Evolutionary conservation across 805 yeast species (phyloP).

Genomic region (Barnettozyma populi): DNA sequence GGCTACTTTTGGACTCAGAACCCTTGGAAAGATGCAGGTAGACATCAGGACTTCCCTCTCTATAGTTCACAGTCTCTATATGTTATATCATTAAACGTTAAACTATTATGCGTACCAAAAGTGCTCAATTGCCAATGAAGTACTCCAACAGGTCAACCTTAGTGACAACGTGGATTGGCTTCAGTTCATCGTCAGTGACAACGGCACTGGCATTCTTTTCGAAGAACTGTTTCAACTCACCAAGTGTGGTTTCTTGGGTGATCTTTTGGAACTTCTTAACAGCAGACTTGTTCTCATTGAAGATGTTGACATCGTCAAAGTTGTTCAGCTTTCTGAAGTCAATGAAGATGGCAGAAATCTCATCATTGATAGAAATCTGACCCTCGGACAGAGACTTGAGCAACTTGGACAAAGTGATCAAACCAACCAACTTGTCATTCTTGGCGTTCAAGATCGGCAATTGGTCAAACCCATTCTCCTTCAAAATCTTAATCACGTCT

Average conservation of each 20-base stretch:
- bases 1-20: not conserved
- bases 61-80: not conserved
- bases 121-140: constrained; percentile 17
- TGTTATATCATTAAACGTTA: not conserved
- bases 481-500: constrained; percentile 63
- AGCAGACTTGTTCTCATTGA: constrained; percentile 55
- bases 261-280: constrained; percentile 65
- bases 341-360: constrained; percentile 54
- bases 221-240: constrained; percentile 69
- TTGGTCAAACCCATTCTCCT: constrained; percentile 78
- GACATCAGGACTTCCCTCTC: not conserved
- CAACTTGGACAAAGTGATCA: constrained; percentile 69
- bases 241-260: constrained; percentile 57
- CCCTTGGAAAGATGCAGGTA: not conserved
- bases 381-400: constrained; percentile 62
- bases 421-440: constrained; percentile 55
- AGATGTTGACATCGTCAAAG: constrained; percentile 51
- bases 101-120: not conserved
- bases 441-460: constrained; percentile 61
- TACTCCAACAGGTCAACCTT: constrained; percentile 74
- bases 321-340: constrained; percentile 72
- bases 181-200: constrained; percentile 64
- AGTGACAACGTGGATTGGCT: constrained; percentile 80
- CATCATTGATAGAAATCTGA: constrained; percentile 48
- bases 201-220: constrained; percentile 83